Conservation (phyloP, 2,329 filamentous ascomycete species). For the Fusarium sp. region DNA sequence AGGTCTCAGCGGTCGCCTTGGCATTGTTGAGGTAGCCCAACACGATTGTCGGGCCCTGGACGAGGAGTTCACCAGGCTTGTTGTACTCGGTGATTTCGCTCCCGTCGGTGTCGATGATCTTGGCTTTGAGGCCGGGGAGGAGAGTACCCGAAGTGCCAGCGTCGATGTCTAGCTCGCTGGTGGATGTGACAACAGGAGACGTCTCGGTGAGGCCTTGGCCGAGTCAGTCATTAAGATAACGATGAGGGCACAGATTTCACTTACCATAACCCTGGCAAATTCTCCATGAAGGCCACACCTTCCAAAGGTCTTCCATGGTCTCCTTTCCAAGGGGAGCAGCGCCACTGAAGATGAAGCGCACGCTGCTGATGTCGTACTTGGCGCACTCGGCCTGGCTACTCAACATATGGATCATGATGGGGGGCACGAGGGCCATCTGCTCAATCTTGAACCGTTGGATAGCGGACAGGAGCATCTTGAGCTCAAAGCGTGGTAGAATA, state of each 20-base stretch:
- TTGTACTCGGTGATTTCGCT: conserved; percentile 76
- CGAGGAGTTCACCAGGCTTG: conserved; percentile 82
- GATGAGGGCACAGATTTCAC: not conserved
- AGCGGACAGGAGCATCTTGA: conserved; percentile 70
- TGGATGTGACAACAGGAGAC: conserved; percentile 73
- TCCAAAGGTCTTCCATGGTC: conserved; percentile 71
- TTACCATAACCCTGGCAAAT: conserved; percentile 80
- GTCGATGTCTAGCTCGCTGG: conserved; percentile 69
- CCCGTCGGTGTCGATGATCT: conserved; percentile 75
- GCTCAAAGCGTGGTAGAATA: conserved; percentile 81
- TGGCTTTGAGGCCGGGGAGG: conserved; percentile 71
- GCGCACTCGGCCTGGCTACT: conserved; percentile 69
- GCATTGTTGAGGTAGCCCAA: conserved; percentile 90
- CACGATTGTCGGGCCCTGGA: conserved; percentile 81
- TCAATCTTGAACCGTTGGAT: conserved; percentile 78
- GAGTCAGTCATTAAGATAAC: not conserved
- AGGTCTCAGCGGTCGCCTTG: conserved; percentile 85
- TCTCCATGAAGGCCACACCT: conserved; percentile 72
- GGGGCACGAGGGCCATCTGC: conserved; percentile 78
- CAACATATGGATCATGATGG: conserved; percentile 80
- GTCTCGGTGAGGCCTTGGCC: conserved; percentile 77
- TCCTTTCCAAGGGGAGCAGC: conserved; percentile 81
- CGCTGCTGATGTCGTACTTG: conserved; percentile 77
- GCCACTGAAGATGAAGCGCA: conserved; percentile 74
- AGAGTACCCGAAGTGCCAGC: conserved; percentile 77